A percentile compares a stretch with the other conserved stretches of the same genome.
Evolutionary conservation across 1,284 basidiomycete genomes (phyloP).

Genomic region (Cryptococcus maquisensis): DNA sequence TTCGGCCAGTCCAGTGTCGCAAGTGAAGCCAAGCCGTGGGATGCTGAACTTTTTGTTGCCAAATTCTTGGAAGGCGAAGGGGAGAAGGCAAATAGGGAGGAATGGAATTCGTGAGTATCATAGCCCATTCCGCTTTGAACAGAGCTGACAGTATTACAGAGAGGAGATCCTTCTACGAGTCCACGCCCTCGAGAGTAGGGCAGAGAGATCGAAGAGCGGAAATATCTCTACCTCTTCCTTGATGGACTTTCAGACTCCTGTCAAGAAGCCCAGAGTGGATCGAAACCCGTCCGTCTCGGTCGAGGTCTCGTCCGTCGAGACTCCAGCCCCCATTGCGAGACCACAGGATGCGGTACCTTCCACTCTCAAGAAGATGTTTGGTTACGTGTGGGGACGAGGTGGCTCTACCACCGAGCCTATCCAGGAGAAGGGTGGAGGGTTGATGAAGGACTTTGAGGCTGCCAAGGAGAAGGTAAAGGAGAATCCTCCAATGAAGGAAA

Average conservation of each 20-base stretch:
- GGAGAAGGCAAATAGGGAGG: slow-evolving; percentile 49
- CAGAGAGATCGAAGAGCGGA: slow-evolving; percentile 8
- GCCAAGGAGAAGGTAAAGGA: not conserved
- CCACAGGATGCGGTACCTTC: slow-evolving; percentile 12
- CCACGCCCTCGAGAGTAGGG: slow-evolving; percentile 28
- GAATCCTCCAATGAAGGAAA: not conserved
- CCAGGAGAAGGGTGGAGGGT: not conserved
- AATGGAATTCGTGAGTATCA: slow-evolving; percentile 29
- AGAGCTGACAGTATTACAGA: slow-evolving; percentile 9
- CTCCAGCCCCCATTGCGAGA: not conserved
- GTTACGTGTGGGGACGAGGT: slow-evolving; percentile 15
- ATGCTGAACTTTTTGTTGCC: slow-evolving; percentile 68
- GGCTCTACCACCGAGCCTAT: not conserved
- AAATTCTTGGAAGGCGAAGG: slow-evolving; percentile 69
- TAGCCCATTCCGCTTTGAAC: not conserved
- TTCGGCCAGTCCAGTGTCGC: slow-evolving; percentile 11
- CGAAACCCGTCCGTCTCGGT: not conserved
- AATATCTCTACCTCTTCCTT: not conserved
- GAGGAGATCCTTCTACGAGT: slow-evolving; percentile 25
- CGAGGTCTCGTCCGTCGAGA: not conserved
- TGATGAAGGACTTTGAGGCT: slow-evolving; percentile 3
- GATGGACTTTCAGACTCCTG: slow-evolving; percentile 1
- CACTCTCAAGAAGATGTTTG: slow-evolving; percentile 23
- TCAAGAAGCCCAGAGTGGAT: slow-evolving; percentile 2
- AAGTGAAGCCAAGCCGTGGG: slow-evolving; percentile 59